Evolutionary conservation across 1,139 yeast species (phyloP).

Genomic region (Candida tropicalis): DNA sequence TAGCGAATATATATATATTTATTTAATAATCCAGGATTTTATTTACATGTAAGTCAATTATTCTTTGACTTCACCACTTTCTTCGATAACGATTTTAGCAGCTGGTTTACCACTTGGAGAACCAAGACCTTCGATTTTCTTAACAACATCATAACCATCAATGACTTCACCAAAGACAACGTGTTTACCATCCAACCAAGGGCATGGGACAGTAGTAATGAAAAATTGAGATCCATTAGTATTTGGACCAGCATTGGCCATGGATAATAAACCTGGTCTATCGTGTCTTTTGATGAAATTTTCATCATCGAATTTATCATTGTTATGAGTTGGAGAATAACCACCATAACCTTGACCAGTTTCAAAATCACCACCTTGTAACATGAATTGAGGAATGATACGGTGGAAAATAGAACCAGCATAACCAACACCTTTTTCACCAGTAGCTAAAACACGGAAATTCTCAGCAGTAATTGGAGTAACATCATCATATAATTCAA

Average conservation of each 20-base stretch:
- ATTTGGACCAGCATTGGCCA: constrained; percentile 49
- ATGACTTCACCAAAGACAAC: constrained; percentile 46
- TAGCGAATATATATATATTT: constrained; percentile 2
- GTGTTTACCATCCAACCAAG: constrained; percentile 47
- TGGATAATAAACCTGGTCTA: constrained; percentile 41
- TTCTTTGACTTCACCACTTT: constrained; percentile 33
- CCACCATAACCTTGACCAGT: constrained; percentile 47
- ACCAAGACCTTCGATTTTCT: constrained; percentile 40
- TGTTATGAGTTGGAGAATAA: constrained; percentile 38
- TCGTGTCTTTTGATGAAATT: constrained; percentile 38
- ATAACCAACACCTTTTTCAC: constrained; percentile 87
- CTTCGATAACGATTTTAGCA: constrained; percentile 39
- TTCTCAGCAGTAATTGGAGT: constrained; percentile 96
- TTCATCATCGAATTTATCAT: constrained; percentile 37
- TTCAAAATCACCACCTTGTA: constrained; percentile 48
- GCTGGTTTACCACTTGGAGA: constrained; percentile 31
- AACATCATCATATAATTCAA: constrained; percentile 80
- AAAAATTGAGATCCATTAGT: constrained; percentile 47
- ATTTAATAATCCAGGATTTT: not conserved
- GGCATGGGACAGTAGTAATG: constrained; percentile 46
- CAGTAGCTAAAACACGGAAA: constrained; percentile 93
- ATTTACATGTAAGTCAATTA: not conserved
- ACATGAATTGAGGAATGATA: constrained; percentile 45
- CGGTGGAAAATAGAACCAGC: constrained; percentile 41
- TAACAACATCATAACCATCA: constrained; percentile 42